These are phyloP conservation scores for Camptophora hylomeconis DNA, from an alignment of 2,329 filamentous ascomycete genomes.

Conservation along the genomic window DNA sequence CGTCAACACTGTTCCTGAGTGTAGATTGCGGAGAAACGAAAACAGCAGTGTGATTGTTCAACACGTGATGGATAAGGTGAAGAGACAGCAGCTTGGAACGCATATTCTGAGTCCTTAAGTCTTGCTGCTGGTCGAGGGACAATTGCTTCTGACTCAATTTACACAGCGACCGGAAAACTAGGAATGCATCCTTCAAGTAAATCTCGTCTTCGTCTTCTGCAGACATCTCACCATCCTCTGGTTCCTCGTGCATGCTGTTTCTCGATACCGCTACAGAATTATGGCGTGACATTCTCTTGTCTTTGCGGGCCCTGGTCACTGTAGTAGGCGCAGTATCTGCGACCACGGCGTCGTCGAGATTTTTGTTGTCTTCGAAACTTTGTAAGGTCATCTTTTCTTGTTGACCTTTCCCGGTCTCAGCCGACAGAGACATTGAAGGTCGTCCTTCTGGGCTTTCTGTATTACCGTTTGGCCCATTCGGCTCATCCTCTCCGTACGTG, in stretches of 20 bases:
- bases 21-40: constrained; percentile 87
- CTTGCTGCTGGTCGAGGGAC: constrained; percentile 79
- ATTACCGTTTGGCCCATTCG: constrained; percentile 18
- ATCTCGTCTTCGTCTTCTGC: constrained; percentile 68
- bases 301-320: constrained; percentile 45
- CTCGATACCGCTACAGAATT: constrained; percentile 30
- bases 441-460: constrained; percentile 8
- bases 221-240: constrained; percentile 26
- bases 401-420: constrained; percentile 27
- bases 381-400: constrained; percentile 51
- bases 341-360: constrained; percentile 51
- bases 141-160: constrained; percentile 90
- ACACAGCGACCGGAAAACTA: constrained; percentile 95
- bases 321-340: constrained; percentile 56
- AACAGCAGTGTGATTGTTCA: constrained; percentile 84
- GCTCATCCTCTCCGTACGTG: constrained; percentile 19
- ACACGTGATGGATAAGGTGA: constrained; percentile 84
- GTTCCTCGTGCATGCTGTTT: constrained; percentile 23
- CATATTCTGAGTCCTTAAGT: constrained; percentile 90
- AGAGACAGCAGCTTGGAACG: constrained; percentile 90
- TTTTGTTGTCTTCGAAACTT: constrained; percentile 55
- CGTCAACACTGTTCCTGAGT: constrained; percentile 78
- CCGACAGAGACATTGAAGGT: constrained; percentile 8
- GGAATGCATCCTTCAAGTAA: constrained; percentile 90
- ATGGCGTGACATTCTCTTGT: constrained; percentile 29